Conservation (phyloP, 345 rosid genomes). For the Turritis glabra region DNA sequence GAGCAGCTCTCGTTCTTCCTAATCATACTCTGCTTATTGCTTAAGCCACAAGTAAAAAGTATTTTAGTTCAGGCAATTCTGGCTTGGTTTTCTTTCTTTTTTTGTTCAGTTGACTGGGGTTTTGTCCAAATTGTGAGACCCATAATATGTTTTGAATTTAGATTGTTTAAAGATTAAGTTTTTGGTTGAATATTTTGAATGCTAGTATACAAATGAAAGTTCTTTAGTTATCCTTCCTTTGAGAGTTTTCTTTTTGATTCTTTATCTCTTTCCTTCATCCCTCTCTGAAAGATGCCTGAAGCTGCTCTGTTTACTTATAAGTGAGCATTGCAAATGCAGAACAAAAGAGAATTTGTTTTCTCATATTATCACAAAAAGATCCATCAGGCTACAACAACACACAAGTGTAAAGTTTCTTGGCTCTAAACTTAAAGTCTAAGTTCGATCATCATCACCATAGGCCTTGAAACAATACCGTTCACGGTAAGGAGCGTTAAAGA, state of each 20-base stretch:
- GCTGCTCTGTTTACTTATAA: not conserved
- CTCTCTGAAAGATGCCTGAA: not conserved
- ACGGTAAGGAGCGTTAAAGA: constrained; percentile 77
- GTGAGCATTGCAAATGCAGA: not conserved
- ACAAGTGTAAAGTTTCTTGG: not conserved
- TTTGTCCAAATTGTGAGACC: not conserved
- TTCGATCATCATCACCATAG: constrained; percentile 67
- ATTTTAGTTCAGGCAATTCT: not conserved
- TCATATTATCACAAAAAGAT: not conserved
- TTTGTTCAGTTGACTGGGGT: not conserved
- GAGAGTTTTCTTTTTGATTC: not conserved
- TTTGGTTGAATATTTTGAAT: too few species aligned
- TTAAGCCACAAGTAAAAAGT: not conserved
- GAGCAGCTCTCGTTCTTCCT: not conserved
- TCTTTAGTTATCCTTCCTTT: not conserved
- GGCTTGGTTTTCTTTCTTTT: not conserved
- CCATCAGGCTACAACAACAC: constrained; percentile 28
- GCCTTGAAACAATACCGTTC: constrained; percentile 89
- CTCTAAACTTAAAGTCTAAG: constrained; percentile 3
- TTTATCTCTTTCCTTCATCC: not conserved
- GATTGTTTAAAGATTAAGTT: too few species aligned
- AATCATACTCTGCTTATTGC: not conserved
- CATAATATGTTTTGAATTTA: not conserved
- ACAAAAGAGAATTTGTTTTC: not conserved
- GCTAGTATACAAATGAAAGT: not conserved